Evolutionary conservation across 2,329 filamentous ascomycete genomes (phyloP).

Genomic region (Talaromyces marneffei): DNA sequence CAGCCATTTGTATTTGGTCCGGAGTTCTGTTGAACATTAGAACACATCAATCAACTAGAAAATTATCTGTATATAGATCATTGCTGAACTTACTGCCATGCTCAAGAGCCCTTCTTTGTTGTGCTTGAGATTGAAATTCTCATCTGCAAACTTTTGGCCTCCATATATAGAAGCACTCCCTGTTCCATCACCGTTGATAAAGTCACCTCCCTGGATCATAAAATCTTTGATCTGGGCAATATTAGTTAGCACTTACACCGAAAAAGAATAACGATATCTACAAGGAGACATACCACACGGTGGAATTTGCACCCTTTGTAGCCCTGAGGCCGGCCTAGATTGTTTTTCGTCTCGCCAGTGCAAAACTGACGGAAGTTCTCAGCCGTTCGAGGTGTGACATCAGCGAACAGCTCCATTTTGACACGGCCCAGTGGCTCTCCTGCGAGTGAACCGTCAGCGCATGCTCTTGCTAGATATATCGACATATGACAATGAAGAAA

Average conservation of each 20-base stretch:
- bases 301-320: slow-evolving; percentile 96
- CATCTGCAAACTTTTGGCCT: slow-evolving; percentile 75
- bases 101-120: slow-evolving; percentile 73
- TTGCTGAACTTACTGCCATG: slow-evolving; percentile 70
- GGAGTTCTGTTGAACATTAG: slow-evolving; percentile 60
- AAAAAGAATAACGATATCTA: no score
- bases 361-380: slow-evolving; percentile 98
- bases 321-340: slow-evolving; percentile 71
- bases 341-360: slow-evolving; percentile 82
- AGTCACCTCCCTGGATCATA: slow-evolving; percentile 97
- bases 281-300: slow-evolving; percentile 71
- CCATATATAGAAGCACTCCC: slow-evolving; percentile 87
- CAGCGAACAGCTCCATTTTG: slow-evolving; percentile 83
- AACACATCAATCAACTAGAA: neutral
- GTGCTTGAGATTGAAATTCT: slow-evolving; percentile 80
- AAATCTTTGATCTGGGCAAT: slow-evolving; percentile 74
- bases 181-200: slow-evolving; percentile 86
- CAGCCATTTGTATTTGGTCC: slow-evolving; percentile 89
- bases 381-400: slow-evolving; percentile 78
- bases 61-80: neutral
- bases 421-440: slow-evolving; percentile 81
- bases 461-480: neutral
- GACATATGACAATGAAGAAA: neutral
- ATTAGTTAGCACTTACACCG: neutral
- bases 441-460: slow-evolving; percentile 29